phyloP scores from a whole-genome alignment of 352 stramenopile species.

The Thalassiosira hispida region DNA sequence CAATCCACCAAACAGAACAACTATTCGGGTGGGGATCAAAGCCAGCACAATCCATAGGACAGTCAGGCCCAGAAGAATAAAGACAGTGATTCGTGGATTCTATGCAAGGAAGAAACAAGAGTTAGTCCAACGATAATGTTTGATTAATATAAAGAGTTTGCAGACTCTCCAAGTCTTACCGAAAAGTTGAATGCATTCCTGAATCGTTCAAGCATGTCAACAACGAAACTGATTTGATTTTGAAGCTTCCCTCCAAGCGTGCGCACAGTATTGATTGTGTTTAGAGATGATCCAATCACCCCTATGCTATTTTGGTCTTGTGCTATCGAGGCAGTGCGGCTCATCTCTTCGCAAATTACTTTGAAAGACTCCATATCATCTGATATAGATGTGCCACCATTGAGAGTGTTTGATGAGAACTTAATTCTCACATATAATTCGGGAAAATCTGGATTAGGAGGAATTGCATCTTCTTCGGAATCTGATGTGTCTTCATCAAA shows the following conservation, averaged over 20 bases:
- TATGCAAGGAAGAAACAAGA: conserved; percentile 11
- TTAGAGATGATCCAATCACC: conserved; percentile 76
- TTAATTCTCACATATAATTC: conserved; percentile 58
- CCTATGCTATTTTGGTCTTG: conserved; percentile 60
- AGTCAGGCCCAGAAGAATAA: conserved; percentile 61
- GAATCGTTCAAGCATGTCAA: conserved; percentile 76
- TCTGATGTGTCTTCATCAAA: not conserved
- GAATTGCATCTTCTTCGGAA: conserved; percentile 3
- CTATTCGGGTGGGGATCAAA: conserved; percentile 70
- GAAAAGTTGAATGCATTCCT: conserved; percentile 84
- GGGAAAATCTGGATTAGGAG: conserved; percentile 32
- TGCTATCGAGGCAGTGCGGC: conserved; percentile 56
- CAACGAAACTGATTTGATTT: conserved; percentile 69
- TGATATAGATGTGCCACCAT: not conserved
- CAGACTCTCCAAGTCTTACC: conserved; percentile 37
- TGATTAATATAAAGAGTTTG: not conserved
- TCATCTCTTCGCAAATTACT: conserved; percentile 63
- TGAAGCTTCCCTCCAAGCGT: conserved; percentile 66
- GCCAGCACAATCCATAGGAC: conserved; percentile 68
- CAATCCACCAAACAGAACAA: conserved; percentile 65
- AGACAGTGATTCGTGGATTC: conserved; percentile 76
- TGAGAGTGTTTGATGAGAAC: conserved; percentile 34
- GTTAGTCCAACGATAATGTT: conserved; percentile 3
- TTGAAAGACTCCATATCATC: conserved; percentile 54
- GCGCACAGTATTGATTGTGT: conserved; percentile 76